A percentile compares a stretch with the other conserved stretches of the same genome.
These are phyloP conservation scores for Enteropsectra breve DNA, from an alignment of 371 early-diverging fungal genomes.

Conservation along the genomic window DNA sequence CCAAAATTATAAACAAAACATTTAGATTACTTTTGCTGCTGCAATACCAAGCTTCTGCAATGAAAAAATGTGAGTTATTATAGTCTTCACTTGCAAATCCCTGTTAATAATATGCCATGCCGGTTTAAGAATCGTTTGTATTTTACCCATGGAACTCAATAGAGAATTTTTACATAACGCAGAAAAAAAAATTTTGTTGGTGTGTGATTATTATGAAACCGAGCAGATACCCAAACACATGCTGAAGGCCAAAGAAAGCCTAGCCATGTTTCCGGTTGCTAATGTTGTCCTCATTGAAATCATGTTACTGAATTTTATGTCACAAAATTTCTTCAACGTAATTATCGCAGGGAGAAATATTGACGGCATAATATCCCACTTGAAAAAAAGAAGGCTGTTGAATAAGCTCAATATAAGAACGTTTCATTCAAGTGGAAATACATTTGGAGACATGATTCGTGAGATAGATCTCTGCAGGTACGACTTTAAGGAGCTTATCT, in stretches of 20 bases:
- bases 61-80: too few relatives aligned
- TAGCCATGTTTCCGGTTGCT: constrained; percentile 50
- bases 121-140: too few relatives aligned
- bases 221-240: constrained; percentile 31
- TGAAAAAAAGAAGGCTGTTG: constrained; percentile 13
- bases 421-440: constrained; percentile 5
- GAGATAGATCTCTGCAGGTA: constrained; percentile 17
- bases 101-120: too few relatives aligned
- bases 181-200: constrained; percentile 39
- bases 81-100: too few relatives aligned
- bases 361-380: constrained; percentile 16
- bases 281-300: constrained; percentile 47
- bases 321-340: constrained; percentile 31
- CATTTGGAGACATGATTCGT: constrained; percentile 40
- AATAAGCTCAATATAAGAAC: constrained; percentile 27
- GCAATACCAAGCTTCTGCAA: too few relatives aligned
- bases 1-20: too few relatives aligned
- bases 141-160: constrained; percentile 21
- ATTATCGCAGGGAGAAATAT: constrained; percentile 31
- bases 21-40: too few relatives aligned
- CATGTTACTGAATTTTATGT: constrained; percentile 34
- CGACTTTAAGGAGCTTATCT: constrained; percentile 33
- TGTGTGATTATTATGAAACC: constrained; percentile 48
- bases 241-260: constrained; percentile 23
- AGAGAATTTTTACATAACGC: constrained; percentile 12